Base-by-base conservation (phyloP, 2,329 filamentous ascomycete genomes). In the Penicillium sp. region DNA sequence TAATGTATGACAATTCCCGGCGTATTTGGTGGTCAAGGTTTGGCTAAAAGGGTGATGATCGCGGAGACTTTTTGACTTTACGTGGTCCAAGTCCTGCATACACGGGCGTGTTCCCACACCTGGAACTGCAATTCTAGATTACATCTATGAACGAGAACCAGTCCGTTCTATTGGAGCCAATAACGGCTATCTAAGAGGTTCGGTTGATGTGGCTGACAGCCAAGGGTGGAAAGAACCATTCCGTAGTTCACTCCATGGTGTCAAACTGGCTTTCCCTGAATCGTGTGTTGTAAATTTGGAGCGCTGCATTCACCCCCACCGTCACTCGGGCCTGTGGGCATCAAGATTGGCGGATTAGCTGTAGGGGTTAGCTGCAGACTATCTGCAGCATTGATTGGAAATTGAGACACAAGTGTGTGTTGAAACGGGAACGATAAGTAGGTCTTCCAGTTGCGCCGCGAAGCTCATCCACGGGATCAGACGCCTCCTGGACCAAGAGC, bases 61-160 rank as follows among this genome's bases (percentile, higher is more conserved):
- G 16, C 34, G 49, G 38, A 38, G 38, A 41, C 28, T 21, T 43
- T 52, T 48, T 43, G 47, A 42, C 47, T 49, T 44, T 24, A 21
- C 26, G 21, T 2, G 39, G 46, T 36, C 18, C 39, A 41, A 39
- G 4, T 39, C 36, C 10, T 36, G 41, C 23, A 39, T 21, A 4
- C 16, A 38, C 36, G 3, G 34, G 34, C 8, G 34, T 21, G 34
- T 8, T 13, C n/a, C n/a, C 26, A 43, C 21, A 2, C 24, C n/a
- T n/a, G 5, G n/a, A 13, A 12, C 4, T 38, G 34, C n/a, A 21
- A 5, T 3, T 21, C 36, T 21, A 39, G 16, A 39, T 21, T 21
- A 16, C 36, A 21, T 39, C 18, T 23, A 39, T 2, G 10, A 39
- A 15, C 34, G 3, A 38, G 5, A 8, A 8, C 1, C 21, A 7